phyloP scores from a whole-genome alignment of 1,284 basidiomycete species.

The Tetrapyrgos nigripes region DNA sequence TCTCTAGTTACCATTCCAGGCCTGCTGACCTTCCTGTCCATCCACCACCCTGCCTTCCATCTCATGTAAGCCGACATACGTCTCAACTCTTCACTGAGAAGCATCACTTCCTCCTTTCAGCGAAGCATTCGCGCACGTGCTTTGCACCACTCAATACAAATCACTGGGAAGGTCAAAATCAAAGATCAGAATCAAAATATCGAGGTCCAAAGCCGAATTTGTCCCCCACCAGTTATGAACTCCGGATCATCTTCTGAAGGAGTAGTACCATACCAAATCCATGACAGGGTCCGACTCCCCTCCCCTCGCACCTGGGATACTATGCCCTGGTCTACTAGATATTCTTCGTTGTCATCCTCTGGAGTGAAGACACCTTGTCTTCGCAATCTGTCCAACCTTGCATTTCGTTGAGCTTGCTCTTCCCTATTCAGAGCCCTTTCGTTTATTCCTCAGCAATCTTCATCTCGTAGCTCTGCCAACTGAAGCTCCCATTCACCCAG shows the following conservation, averaged over 20 bases:
- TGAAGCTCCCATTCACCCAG: constrained; percentile 11
- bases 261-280: not conserved
- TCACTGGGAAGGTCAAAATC: not conserved
- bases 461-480: not conserved
- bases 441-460: constrained; percentile 15
- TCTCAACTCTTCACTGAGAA: constrained; percentile 10
- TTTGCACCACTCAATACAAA: constrained; percentile 15
- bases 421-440: constrained; percentile 12
- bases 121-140: constrained; percentile 11
- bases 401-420: constrained; percentile 1
- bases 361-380: no score
- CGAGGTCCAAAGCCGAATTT: no score
- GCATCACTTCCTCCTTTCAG: constrained; percentile 3
- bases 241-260: not conserved
- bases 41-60: not conserved
- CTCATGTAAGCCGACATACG: not conserved
- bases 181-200: not conserved
- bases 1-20: not conserved
- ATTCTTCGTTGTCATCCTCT: not conserved
- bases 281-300: not conserved
- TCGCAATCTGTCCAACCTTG: not conserved
- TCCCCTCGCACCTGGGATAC: not conserved
- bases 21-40: not conserved
- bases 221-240: not conserved
- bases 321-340: not conserved